These are phyloP conservation scores for Diaporthe ilicicola DNA, from an alignment of 2,329 filamentous ascomycete genomes.

Conservation along the genomic window DNA sequence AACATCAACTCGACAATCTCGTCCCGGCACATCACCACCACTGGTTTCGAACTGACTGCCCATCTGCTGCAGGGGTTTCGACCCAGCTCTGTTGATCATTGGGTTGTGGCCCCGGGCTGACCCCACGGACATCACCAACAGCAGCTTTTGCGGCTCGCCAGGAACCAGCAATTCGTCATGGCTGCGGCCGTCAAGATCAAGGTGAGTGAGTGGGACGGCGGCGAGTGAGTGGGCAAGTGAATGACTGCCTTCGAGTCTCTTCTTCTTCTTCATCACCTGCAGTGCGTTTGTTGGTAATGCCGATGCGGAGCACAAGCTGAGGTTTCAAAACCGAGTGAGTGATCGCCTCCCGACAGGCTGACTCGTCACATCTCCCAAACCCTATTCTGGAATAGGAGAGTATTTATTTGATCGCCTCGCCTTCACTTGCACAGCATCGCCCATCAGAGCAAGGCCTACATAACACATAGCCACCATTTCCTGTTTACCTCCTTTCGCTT, in stretches of 20 bases:
- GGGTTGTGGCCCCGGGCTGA: background rate
- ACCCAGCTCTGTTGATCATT: background rate
- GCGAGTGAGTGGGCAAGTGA: background rate
- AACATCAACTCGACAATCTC: background rate
- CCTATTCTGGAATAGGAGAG: constrained; percentile 16
- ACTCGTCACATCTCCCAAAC: constrained; percentile 18
- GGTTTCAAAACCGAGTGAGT: constrained; percentile 16
- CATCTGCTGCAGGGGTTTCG: constrained; percentile 1
- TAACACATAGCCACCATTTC: background rate
- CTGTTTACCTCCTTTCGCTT: background rate
- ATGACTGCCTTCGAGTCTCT: background rate
- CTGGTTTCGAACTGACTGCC: background rate
- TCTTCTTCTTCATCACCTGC: background rate
- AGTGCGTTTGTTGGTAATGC: background rate
- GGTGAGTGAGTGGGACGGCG: constrained; percentile 8
- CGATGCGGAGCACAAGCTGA: background rate
- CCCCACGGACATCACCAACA: constrained; percentile 13
- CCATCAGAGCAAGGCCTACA: background rate
- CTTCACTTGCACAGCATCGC: background rate
- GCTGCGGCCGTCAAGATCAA: constrained; percentile 11
- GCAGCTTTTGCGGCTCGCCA: background rate
- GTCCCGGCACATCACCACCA: constrained; percentile 11
- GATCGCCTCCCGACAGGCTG: background rate
- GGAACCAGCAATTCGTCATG: constrained; percentile 8
- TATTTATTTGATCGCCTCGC: background rate